Conservation (phyloP, 2,329 filamentous ascomycete species). For the Zymoseptoria brevis region DNA sequence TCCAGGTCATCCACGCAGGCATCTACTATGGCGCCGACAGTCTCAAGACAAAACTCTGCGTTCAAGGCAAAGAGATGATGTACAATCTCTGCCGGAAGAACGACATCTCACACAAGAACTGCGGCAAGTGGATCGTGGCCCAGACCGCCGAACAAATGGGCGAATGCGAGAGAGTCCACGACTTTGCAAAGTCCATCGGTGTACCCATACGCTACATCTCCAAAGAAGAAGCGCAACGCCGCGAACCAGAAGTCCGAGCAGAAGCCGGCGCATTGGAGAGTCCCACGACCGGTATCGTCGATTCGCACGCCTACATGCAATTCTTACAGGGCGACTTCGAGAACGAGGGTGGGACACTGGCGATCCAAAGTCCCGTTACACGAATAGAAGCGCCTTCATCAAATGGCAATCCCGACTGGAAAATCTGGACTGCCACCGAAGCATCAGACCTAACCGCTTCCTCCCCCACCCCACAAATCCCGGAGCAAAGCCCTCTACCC, state of each 20-base stretch:
- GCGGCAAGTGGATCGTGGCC: slow-evolving; percentile 91
- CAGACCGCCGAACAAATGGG: slow-evolving; percentile 64
- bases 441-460: slow-evolving; percentile 17
- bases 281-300: slow-evolving; percentile 80
- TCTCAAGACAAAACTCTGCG: slow-evolving; percentile 77
- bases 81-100: slow-evolving; percentile 67
- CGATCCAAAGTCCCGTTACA: slow-evolving; percentile 60
- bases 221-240: slow-evolving; percentile 49
- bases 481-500: slow-evolving; percentile 26
- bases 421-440: slow-evolving; percentile 45
- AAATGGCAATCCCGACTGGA: slow-evolving; percentile 57
- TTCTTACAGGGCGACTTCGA: slow-evolving; percentile 70
- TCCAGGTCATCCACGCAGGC: slow-evolving; percentile 81
- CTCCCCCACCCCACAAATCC: slow-evolving; percentile 17
- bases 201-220: slow-evolving; percentile 68
- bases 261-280: slow-evolving; percentile 70
- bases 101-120: slow-evolving; percentile 62
- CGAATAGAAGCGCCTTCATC: slow-evolving; percentile 44
- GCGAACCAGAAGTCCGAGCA: slow-evolving; percentile 71
- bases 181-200: slow-evolving; percentile 45
- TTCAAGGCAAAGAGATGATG: slow-evolving; percentile 65
- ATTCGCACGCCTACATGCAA: slow-evolving; percentile 78
- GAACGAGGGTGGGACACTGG: slow-evolving; percentile 65
- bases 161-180: slow-evolving; percentile 51
- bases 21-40: slow-evolving; percentile 74